Evolutionary conservation across 768 basidiomycete species (phyloP).

Genomic region (Fibroporia radiculosa): DNA sequence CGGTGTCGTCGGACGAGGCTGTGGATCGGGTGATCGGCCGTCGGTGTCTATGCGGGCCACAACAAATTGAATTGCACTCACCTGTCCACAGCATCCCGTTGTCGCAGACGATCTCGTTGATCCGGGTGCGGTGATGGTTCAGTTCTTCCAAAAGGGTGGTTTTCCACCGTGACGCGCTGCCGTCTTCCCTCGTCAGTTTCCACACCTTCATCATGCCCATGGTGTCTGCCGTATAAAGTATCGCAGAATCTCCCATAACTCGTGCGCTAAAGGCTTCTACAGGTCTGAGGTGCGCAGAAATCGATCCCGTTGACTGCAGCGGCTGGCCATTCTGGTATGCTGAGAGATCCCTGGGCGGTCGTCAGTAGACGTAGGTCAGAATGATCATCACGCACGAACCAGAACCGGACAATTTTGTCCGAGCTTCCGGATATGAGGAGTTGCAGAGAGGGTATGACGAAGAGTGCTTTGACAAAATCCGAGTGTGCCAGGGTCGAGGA

Average conservation of each 20-base stretch:
- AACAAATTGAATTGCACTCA: constrained; percentile 22
- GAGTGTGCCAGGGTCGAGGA: constrained; percentile 71
- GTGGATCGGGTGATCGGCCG: not conserved
- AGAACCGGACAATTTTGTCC: constrained; percentile 82
- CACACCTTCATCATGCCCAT: constrained; percentile 87
- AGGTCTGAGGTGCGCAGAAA: constrained; percentile 84
- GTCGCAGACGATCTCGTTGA: constrained; percentile 65
- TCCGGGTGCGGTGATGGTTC: constrained; percentile 70
- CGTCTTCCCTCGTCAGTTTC: constrained; percentile 47
- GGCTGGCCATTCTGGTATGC: constrained; percentile 31
- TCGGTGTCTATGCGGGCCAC: not conserved
- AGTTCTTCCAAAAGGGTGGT: constrained; percentile 47
- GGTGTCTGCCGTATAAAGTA: constrained; percentile 82
- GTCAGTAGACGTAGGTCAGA: not conserved
- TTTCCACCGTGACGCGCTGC: constrained; percentile 39
- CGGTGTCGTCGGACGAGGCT: constrained; percentile 90
- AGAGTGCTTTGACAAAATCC: constrained; percentile 87
- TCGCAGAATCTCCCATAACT: constrained; percentile 36
- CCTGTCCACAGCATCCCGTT: constrained; percentile 87
- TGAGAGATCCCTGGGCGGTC: constrained; percentile 52
- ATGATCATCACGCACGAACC: constrained; percentile 41
- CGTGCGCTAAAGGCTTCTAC: constrained; percentile 71
- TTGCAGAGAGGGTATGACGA: constrained; percentile 55
- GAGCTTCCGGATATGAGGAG: constrained; percentile 83
- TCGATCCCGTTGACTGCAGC: constrained; percentile 50